These are phyloP conservation scores for Syzygium syzygioides DNA, from an alignment of 441 rosid genomes.

Conservation along the genomic window DNA sequence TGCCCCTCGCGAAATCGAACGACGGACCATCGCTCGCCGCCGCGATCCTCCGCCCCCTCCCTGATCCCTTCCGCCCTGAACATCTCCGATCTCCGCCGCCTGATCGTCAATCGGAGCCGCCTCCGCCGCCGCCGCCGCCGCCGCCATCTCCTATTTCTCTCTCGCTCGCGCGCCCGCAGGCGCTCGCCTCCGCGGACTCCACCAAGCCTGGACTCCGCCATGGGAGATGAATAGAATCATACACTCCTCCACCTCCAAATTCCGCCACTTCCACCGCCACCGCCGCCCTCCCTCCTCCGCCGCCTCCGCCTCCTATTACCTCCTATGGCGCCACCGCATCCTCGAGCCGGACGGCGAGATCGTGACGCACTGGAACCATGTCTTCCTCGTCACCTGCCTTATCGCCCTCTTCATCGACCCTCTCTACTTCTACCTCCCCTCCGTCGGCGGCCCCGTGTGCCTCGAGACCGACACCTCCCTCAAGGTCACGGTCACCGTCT, in stretches of 20 bases:
- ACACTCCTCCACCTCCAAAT: constrained; percentile 26
- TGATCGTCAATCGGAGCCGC: neutral
- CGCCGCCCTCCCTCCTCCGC: constrained; percentile 22
- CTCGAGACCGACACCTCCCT: constrained; percentile 35
- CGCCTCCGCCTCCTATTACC: constrained; percentile 13
- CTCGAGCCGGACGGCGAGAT: constrained; percentile 74
- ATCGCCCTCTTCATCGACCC: constrained; percentile 86
- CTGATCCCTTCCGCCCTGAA: neutral
- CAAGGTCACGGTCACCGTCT: constrained; percentile 55
- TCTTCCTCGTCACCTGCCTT: constrained; percentile 64
- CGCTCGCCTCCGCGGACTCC: constrained; percentile 28
- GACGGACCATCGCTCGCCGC: neutral
- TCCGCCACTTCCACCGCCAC: constrained; percentile 16
- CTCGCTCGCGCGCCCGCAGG: neutral
- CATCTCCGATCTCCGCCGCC: neutral
- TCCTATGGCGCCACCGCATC: constrained; percentile 71
- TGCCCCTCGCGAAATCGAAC: neutral
- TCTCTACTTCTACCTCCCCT: constrained; percentile 72
- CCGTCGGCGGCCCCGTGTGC: constrained; percentile 58
- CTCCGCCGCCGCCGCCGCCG: neutral
- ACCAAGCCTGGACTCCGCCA: constrained; percentile 44
- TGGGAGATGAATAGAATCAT: constrained; percentile 56
- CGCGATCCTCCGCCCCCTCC: neutral
- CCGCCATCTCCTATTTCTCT: neutral
- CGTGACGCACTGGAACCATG: constrained; percentile 75